Evolutionary conservation across 345 rosid genomes (phyloP).

Genomic region (Boechera divaricarpa): DNA sequence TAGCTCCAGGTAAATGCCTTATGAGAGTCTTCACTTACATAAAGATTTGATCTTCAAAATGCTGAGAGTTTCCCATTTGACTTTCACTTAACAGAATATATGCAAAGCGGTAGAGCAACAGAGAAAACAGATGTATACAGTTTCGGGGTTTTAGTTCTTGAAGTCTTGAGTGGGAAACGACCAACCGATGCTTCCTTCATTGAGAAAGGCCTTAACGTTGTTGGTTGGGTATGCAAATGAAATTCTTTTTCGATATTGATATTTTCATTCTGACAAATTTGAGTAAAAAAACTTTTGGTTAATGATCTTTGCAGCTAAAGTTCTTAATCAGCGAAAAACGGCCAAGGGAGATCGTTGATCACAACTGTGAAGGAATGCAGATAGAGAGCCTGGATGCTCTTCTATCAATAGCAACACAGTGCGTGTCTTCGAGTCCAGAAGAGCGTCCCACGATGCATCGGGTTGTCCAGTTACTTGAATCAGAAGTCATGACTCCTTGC

Average conservation of each 20-base stretch:
- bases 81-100: conserved; percentile 66
- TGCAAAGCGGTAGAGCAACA: conserved; percentile 99
- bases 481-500: conserved; percentile 98
- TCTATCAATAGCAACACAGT: conserved; percentile 79
- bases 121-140: conserved; percentile 98
- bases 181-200: conserved; percentile 97
- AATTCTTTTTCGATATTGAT: background rate
- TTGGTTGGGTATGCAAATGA: conserved; percentile 86
- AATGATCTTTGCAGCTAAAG: conserved; percentile 69
- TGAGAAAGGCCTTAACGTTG: conserved; percentile 95
- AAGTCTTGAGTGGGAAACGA: conserved; percentile 91
- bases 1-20: conserved; percentile 81
- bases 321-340: conserved; percentile 70
- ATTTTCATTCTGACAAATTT: background rate
- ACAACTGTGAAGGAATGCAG: conserved; percentile 79
- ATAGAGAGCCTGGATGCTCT: conserved; percentile 81
- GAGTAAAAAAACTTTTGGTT: background rate
- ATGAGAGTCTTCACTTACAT: background rate
- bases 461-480: conserved; percentile 89
- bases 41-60: background rate
- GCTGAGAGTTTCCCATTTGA: background rate
- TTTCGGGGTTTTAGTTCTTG: conserved; percentile 93
- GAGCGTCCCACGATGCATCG: conserved; percentile 98
- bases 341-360: conserved; percentile 73
- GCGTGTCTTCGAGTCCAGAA: conserved; percentile 79